Conservation (phyloP, 73 alveolate genomes). For the Tetrahymena thermophila region DNA sequence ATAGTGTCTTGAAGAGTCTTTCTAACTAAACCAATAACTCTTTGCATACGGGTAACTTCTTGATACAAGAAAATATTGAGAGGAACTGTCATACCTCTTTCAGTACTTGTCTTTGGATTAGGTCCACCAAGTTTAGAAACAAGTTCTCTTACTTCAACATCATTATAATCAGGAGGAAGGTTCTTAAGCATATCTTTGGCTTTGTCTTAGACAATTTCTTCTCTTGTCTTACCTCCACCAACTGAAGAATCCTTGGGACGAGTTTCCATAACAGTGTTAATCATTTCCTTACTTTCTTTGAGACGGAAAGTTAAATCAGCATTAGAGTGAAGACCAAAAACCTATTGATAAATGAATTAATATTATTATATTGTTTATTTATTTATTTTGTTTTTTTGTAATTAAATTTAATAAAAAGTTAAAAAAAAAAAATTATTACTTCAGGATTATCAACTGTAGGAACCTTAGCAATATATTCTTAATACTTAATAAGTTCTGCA, state of each 20-base stretch:
- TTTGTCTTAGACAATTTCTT: conserved; percentile 53
- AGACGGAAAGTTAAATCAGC: conserved; percentile 99
- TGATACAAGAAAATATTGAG: conserved; percentile 97
- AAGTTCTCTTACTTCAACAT: conserved; percentile 86
- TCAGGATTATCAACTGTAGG: conserved; percentile 98
- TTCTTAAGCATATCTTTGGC: conserved; percentile 58
- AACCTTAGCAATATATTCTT: conserved; percentile 86
- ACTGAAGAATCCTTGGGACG: conserved; percentile 99
- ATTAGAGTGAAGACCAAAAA: conserved; percentile 98
- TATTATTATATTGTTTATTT: background rate
- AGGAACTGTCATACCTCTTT: conserved; percentile 97
- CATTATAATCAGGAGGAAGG: conserved; percentile 92
- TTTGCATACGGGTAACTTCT: conserved; percentile 89
- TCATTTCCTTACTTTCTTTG: conserved; percentile 97
- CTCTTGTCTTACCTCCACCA: conserved; percentile 96
- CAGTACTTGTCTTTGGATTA: conserved; percentile 75
- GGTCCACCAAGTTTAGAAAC: conserved; percentile 77
- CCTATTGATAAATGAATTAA: background rate
- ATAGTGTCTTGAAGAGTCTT: conserved; percentile 81
- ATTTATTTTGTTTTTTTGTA: background rate
- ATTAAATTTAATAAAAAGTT: background rate
- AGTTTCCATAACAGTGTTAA: conserved; percentile 97
- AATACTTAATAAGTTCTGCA: conserved; percentile 78
- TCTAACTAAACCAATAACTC: conserved; percentile 83
- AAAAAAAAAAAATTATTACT: background rate